Evolutionary conservation across 495 filamentous ascomycete genomes (phyloP), one percentile per base, ranked within the genome.

Genomic region (Neurospora sp.): DNA sequence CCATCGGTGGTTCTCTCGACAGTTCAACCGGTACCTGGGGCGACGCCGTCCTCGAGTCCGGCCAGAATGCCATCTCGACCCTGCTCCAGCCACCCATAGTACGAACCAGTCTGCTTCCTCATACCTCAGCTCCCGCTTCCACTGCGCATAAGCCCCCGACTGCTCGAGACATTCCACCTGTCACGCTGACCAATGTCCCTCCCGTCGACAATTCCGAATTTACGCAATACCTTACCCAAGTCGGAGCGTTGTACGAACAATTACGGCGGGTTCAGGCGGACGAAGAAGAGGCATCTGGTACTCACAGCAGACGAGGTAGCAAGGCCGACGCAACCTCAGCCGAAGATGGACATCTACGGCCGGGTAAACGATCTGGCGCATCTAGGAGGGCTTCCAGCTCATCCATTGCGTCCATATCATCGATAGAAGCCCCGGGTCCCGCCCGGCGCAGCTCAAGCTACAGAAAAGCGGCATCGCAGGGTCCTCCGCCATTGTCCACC

Each of bases 1-100:
- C 94, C 69, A 87, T 93, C 74, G 91, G 91, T 31, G 91, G 91
- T 37, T 86, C 91, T 46, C 81, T 97, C 73, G 93, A 97, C 76
- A 88, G 87, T 37, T 85, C 88, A 7, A 77, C 76, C 35, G 82
- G 84, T 59, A 86, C 79, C 79, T 83, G 87, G 84, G 84, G 82
- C 78, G 83, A 85, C 70, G 86, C 89, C 39, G 87, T 96, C 74
- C 88, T 88, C 44, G 94, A 98, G 78, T 87, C 89, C 6, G 89
- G 90, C 9, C 91, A 93, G 74, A 97, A 97, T 88, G 93, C 96
- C 73, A 98, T 99, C 77, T 97, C 96, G 35, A 96, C 92, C 4
- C 87, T 99, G 16, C 87, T 98, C 22, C 94, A 97, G 78, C 89
- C 93, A 20, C 94, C 96, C 0, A 96, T 96, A 73, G 87, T 95